Conservation (phyloP, 2,329 filamentous ascomycete species). For the Aspergillus sp. region DNA sequence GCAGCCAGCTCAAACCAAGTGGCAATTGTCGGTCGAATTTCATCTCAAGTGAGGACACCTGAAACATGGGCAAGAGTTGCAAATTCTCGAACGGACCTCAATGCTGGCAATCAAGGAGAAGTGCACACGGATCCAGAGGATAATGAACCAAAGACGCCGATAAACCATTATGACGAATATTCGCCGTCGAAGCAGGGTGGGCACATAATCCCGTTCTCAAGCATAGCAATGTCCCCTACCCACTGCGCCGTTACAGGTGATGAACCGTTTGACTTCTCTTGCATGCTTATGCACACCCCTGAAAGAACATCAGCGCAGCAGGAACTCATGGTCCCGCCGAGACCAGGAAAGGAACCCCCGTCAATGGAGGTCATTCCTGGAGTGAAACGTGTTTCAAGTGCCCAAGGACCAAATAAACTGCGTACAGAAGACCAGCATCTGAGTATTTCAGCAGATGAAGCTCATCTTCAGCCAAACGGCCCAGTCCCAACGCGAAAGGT, state of each 20-base stretch:
- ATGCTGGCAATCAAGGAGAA: not conserved
- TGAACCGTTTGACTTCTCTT: conserved; percentile 28
- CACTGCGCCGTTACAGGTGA: conserved; percentile 17
- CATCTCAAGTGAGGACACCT: not conserved
- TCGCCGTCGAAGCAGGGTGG: not conserved
- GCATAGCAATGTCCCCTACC: conserved; percentile 22
- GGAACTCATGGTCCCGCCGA: not conserved
- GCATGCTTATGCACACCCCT: conserved; percentile 27
- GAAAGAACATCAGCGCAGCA: conserved; percentile 1
- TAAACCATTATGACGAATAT: not conserved
- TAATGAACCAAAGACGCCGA: not conserved
- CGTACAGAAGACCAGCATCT: not conserved
- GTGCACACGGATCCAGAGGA: not conserved
- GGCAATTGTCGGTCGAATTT: not conserved
- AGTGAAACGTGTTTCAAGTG: not conserved
- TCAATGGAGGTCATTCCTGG: not conserved
- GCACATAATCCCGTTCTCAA: conserved; percentile 35
- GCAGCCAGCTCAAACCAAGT: not conserved
- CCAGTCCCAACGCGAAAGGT: conserved; percentile 24
- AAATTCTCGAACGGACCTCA: not conserved
- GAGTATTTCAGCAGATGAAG: not conserved
- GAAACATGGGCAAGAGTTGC: not conserved
- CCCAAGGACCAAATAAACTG: not conserved
- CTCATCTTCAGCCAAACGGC: not conserved
- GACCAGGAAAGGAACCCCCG: not conserved